Percentiles rank a stretch among this genome's conserved stretches.
phyloP scores from a whole-genome alignment of 2,329 filamentous ascomycete species.

The Amauroascus niger region DNA sequence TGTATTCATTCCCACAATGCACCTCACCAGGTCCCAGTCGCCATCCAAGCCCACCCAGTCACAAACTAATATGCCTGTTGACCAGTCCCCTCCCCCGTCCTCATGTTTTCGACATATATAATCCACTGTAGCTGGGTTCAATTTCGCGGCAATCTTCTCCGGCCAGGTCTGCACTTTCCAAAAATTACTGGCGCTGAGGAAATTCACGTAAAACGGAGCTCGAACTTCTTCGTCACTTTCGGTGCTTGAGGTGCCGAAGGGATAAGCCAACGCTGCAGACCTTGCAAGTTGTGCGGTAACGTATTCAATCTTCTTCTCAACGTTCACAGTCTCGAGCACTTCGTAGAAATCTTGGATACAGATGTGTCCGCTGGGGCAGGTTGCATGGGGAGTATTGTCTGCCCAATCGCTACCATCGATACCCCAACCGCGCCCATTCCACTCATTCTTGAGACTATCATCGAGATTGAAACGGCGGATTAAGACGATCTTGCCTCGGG shows the following conservation, averaged over 20 bases:
- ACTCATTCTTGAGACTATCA: constrained; percentile 35
- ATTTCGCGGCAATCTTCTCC: constrained; percentile 73
- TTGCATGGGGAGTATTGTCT: constrained; percentile 74
- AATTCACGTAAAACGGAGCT: constrained; percentile 76
- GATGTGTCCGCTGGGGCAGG: constrained; percentile 59
- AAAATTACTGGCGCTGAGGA: constrained; percentile 84
- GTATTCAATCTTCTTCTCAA: constrained; percentile 69
- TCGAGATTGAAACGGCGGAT: constrained; percentile 68
- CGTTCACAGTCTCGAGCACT: constrained; percentile 62
- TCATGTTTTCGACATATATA: constrained; percentile 46
- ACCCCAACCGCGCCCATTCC: constrained; percentile 45
- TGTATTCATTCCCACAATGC: constrained; percentile 86
- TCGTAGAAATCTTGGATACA: constrained; percentile 94
- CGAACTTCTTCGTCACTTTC: constrained; percentile 35
- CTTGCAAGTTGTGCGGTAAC: constrained; percentile 67
- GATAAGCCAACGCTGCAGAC: constrained; percentile 46
- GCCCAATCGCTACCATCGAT: constrained; percentile 62
- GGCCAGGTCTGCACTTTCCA: constrained; percentile 91
- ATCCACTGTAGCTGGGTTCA: constrained; percentile 66
- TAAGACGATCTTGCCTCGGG: constrained; percentile 72
- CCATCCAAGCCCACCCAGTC: constrained; percentile 84
- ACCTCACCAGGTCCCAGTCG: constrained; percentile 82
- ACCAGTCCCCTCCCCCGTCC: constrained; percentile 54
- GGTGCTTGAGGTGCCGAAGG: constrained; percentile 24
- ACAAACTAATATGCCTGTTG: constrained; percentile 79